Evolutionary conservation across 2,329 filamentous ascomycete species (phyloP), one percentile per base, ranked within the genome.

Genomic region (Gaeumannomyces tritici): DNA sequence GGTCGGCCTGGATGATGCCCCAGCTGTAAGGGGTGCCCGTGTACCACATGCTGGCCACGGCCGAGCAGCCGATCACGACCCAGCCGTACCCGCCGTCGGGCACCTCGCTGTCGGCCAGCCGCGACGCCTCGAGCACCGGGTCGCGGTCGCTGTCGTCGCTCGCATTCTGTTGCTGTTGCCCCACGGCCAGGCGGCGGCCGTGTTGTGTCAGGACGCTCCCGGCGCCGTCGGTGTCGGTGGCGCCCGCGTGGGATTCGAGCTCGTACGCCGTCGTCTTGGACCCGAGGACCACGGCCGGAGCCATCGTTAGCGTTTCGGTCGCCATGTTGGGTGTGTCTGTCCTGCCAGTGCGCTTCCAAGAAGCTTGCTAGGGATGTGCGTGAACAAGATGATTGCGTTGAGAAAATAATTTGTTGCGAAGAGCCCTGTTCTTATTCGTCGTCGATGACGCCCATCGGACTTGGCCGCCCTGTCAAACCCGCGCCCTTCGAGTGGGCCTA

Each of bases 81-180:
- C 82, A 85, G 64, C 81, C 82, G 67, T 84, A 83, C 28, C 81
- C 82, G 31, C 82, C 82, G 58, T 84, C 81, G 0, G 82, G 82
- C 0, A 75, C 76, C 15, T 56, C 29, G 9, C 61, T 57, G 26
- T 65, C 64, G 57, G 63, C 64, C 54, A 62, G 57, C 0, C 61
- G 62, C 24, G 63, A 65, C 21, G 59, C 63, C 15, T 57, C 64
- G 27, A 65, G 60, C 15, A 65, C 60, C 9, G 64, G 62, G 51
- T 65, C 64, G 7, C 11, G 29, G 26, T 63, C 60, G 24, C 21
- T n/a, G 42, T 51, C 42, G 42, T n/a, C 62, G 4, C 55, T n/a
- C 5, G 33, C 26, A 2, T 33, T 33, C 55, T 63, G 6, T 29
- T 35, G 9, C n/a, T 42, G 11, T 31, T 35, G n/a, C 63, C 64